Percentiles rank a stretch among this genome's conserved stretches.
Evolutionary conservation across 148 eudicot species (phyloP).

Genomic region (Rhododendron mucronatum): DNA sequence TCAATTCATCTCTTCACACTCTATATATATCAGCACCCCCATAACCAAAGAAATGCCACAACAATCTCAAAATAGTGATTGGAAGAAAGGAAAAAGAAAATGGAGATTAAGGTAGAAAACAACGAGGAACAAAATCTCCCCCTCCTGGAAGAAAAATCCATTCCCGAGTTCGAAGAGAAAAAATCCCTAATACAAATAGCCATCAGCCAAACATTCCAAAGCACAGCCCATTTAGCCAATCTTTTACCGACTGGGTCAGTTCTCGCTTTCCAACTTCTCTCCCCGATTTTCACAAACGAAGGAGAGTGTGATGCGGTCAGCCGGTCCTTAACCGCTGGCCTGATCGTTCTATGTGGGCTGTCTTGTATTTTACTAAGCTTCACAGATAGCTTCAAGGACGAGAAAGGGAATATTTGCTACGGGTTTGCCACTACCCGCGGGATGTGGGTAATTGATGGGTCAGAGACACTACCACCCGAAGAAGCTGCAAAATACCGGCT

Average conservation of each 20-base stretch:
- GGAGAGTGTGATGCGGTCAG: constrained; percentile 51
- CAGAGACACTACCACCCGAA: constrained; percentile 36
- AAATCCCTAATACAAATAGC: constrained; percentile 45
- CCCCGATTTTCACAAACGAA: constrained; percentile 63
- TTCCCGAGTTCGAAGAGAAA: constrained; percentile 27
- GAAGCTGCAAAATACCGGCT: constrained; percentile 40
- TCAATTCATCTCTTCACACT: constrained; percentile 12
- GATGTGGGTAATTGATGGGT: constrained; percentile 72
- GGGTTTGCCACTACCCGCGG: constrained; percentile 62
- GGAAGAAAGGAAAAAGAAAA: constrained; percentile 1
- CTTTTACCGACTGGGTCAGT: constrained; percentile 70
- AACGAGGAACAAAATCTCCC: constrained; percentile 35
- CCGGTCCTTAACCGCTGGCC: constrained; percentile 35
- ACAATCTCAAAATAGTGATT: neutral
- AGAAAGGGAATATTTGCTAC: constrained; percentile 42
- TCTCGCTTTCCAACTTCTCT: constrained; percentile 67
- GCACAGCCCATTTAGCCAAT: constrained; percentile 71
- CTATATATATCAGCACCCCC: constrained; percentile 8
- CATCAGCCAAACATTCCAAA: constrained; percentile 57
- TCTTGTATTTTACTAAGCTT: constrained; percentile 56
- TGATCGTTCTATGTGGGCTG: constrained; percentile 48
- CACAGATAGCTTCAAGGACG: constrained; percentile 69
- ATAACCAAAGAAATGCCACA: neutral
- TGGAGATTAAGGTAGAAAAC: constrained; percentile 31
- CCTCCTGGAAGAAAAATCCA: constrained; percentile 31